These are phyloP conservation scores for Leccinum imitatum DNA, from an alignment of 768 basidiomycete species.

Conservation along the genomic window DNA sequence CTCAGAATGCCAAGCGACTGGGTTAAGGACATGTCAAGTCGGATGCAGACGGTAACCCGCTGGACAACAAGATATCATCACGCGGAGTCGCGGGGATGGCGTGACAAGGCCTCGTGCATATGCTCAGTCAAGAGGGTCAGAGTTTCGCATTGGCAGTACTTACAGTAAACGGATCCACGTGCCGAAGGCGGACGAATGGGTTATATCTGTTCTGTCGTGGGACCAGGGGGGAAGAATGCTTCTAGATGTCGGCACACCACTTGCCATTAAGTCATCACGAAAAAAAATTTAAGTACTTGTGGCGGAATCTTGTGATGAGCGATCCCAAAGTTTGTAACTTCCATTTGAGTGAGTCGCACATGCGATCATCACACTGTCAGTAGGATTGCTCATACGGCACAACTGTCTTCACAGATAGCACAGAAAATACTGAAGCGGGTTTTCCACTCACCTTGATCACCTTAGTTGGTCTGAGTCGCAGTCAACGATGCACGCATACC, in stretches of 20 bases:
- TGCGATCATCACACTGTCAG: too few species aligned
- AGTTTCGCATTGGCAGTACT: neutral
- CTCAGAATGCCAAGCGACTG: neutral
- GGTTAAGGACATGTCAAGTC: neutral
- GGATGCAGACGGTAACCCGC: neutral
- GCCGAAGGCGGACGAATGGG: too few species aligned
- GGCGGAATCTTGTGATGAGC: neutral
- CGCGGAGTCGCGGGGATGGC: constrained; percentile 11
- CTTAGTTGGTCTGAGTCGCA: neutral
- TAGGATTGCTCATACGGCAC: neutral
- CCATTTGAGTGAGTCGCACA: too few species aligned
- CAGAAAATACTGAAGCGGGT: neutral
- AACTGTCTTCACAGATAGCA: neutral
- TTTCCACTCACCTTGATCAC: neutral
- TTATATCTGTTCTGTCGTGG: too few species aligned
- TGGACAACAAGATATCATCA: constrained; percentile 14
- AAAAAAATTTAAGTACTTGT: neutral
- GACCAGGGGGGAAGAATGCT: too few species aligned
- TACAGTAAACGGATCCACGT: constrained; percentile 2
- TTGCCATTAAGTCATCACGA: neutral
- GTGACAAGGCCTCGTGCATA: constrained; percentile 8
- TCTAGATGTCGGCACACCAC: neutral
- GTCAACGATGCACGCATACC: neutral
- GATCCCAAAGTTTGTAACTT: too few species aligned
- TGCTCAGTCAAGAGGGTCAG: constrained; percentile 8